These are phyloP conservation scores for Coix lacrymajobi DNA, from an alignment of 176 grass and related monocot species.

Conservation along the genomic window DNA sequence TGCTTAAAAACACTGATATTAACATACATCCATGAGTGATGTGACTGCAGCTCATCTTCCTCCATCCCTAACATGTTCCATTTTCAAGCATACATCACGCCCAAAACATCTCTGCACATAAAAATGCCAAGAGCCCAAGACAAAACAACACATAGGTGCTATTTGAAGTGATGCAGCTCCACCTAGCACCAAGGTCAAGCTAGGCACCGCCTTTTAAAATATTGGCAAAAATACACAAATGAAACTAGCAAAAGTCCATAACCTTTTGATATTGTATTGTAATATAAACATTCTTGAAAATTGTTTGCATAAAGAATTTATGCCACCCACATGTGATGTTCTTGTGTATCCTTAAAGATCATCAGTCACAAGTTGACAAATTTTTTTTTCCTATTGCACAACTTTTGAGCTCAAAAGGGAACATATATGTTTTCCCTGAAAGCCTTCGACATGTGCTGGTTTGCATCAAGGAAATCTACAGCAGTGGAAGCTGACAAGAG, in stretches of 20 bases:
- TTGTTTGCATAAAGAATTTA: background rate
- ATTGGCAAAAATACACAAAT: background rate
- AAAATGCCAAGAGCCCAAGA: background rate
- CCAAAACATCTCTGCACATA: background rate
- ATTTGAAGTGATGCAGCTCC: background rate
- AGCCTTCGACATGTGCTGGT: slow-evolving; percentile 23
- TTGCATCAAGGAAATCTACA: background rate
- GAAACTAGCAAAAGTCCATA: background rate
- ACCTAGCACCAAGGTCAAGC: background rate
- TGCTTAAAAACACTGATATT: background rate
- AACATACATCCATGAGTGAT: background rate
- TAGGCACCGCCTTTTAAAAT: background rate
- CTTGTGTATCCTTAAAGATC: slow-evolving; percentile 3
- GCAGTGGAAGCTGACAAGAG: background rate
- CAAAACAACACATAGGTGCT: background rate
- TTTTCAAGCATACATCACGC: background rate
- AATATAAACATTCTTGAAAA: background rate
- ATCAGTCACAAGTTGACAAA: slow-evolving; percentile 3
- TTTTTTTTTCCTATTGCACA: background rate
- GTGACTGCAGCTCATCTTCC: background rate
- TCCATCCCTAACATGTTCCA: background rate
- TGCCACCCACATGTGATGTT: slow-evolving; percentile 12
- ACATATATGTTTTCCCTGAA: background rate
- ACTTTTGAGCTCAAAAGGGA: slow-evolving; percentile 24
- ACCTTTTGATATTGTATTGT: background rate